Percentiles rank a stretch among this genome's conserved stretches.
These are phyloP conservation scores for Boletus rubescentipes DNA, from an alignment of 768 basidiomycete species.

Conservation along the genomic window DNA sequence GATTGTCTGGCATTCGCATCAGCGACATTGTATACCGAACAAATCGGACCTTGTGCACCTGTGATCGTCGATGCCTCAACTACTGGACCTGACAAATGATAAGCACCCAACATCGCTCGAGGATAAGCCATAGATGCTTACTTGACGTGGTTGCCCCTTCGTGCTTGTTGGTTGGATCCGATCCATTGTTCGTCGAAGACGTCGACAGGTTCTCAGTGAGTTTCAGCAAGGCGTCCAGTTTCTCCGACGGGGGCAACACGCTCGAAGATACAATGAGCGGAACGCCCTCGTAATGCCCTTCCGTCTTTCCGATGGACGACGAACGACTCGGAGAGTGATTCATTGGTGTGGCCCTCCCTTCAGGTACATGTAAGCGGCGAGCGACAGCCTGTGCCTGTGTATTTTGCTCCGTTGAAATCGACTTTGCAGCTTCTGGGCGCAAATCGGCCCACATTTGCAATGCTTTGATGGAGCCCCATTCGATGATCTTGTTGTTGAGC, in stretches of 20 bases:
- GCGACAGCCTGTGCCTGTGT: slow-evolving; percentile 49
- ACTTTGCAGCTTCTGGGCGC: slow-evolving; percentile 56
- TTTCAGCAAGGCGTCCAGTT: slow-evolving; percentile 26
- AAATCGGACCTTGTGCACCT: slow-evolving; percentile 17
- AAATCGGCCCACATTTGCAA: slow-evolving; percentile 90
- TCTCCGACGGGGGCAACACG: slow-evolving; percentile 17
- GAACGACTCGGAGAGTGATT: slow-evolving; percentile 37
- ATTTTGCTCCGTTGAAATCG: slow-evolving; percentile 45
- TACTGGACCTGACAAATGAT: slow-evolving; percentile 24
- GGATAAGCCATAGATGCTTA: slow-evolving; percentile 5
- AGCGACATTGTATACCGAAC: slow-evolving; percentile 5
- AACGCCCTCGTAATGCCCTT: slow-evolving; percentile 17
- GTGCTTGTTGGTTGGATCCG: slow-evolving; percentile 11
- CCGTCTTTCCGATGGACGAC: slow-evolving; percentile 34
- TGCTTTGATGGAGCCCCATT: slow-evolving; percentile 98
- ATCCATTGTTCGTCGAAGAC: slow-evolving; percentile 6
- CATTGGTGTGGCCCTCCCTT: slow-evolving; percentile 42
- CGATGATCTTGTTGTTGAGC: slow-evolving; percentile 97
- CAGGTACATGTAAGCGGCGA: slow-evolving; percentile 47
- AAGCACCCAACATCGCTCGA: slow-evolving; percentile 1
- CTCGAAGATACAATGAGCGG: slow-evolving; percentile 19
- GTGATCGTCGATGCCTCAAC: slow-evolving; percentile 14
- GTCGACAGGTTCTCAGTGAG: slow-evolving; percentile 22
- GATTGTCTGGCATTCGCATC: slow-evolving; percentile 14
- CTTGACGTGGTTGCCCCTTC: slow-evolving; percentile 29